Percentiles rank a stretch among this genome's conserved stretches.
These are phyloP conservation scores for Ogataea hybrid DNA, from an alignment of 1,139 yeast genomes.

Conservation along the genomic window DNA sequence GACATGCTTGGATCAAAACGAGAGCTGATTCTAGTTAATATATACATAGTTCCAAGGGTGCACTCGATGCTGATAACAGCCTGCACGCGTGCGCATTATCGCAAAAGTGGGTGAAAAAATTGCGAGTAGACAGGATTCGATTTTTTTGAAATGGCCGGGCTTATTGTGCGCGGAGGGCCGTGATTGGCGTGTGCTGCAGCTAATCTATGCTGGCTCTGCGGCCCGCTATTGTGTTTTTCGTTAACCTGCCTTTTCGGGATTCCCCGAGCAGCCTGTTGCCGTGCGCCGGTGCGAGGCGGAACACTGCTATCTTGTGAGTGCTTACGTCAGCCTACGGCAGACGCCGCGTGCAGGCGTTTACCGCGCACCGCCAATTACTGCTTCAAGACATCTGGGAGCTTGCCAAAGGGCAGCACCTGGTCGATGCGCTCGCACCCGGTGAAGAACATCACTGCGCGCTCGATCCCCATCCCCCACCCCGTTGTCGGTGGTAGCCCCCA, in stretches of 20 bases:
- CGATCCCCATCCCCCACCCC: conserved; percentile 97
- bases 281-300: neutral
- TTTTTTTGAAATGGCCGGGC: neutral
- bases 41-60: too few relatives aligned
- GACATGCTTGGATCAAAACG: neutral
- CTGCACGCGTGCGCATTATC: neutral
- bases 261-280: neutral
- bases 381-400: conserved; percentile 63
- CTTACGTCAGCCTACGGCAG: neutral
- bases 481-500: conserved; percentile 98
- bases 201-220: neutral
- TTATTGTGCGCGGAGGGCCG: neutral
- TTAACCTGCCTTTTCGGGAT: neutral
- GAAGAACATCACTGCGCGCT: conserved; percentile 79
- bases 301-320: neutral
- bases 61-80: neutral
- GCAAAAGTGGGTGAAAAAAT: neutral
- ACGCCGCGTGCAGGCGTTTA: too few relatives aligned
- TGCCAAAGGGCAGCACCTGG: conserved; percentile 81
- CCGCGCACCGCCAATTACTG: conserved; percentile 35
- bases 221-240: neutral
- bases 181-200: neutral
- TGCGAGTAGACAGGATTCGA: neutral
- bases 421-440: conserved; percentile 68
- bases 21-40: too few relatives aligned